A percentile compares a stretch with the other conserved stretches of the same genome.
Evolutionary conservation across 2,329 filamentous ascomycete species (phyloP).

Genomic region (Trichoderma sp.): DNA sequence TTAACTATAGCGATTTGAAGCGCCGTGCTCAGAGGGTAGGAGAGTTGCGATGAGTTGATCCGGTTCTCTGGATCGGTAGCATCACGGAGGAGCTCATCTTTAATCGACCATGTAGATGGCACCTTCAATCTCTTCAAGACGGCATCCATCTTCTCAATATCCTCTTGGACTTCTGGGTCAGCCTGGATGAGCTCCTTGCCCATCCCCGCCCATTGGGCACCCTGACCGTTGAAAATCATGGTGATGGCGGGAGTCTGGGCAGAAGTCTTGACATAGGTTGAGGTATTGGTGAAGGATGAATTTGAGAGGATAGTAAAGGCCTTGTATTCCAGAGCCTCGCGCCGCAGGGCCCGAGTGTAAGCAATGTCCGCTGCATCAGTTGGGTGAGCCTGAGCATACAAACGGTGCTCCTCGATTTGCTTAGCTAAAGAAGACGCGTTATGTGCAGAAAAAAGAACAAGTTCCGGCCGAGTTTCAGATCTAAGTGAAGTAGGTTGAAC

Average conservation of each 20-base stretch:
- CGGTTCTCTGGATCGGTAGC: conserved; percentile 22
- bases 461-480: neutral
- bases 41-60: conserved; percentile 38
- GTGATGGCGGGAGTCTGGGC: conserved; percentile 8
- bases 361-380: conserved; percentile 15
- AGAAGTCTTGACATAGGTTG: neutral
- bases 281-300: conserved; percentile 1
- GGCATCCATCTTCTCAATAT: conserved; percentile 19
- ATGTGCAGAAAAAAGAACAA: conserved; percentile 19
- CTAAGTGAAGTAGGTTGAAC: neutral
- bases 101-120: conserved; percentile 31
- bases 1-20: conserved; percentile 49
- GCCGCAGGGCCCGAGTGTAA: conserved; percentile 11
- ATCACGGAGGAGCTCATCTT: conserved; percentile 13
- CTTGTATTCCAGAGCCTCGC: neutral
- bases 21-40: conserved; percentile 54
- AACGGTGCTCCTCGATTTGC: conserved; percentile 8
- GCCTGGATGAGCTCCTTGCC: conserved; percentile 32
- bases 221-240: conserved; percentile 45
- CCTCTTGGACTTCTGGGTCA: conserved; percentile 26
- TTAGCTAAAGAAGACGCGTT: conserved; percentile 1
- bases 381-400: conserved; percentile 32
- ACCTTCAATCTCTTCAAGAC: conserved; percentile 21
- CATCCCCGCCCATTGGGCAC: conserved; percentile 46
- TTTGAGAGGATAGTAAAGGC: conserved; percentile 21